Evolutionary conservation across 2,329 filamentous ascomycete species (phyloP).

Genomic region (Penicillium paneum): DNA sequence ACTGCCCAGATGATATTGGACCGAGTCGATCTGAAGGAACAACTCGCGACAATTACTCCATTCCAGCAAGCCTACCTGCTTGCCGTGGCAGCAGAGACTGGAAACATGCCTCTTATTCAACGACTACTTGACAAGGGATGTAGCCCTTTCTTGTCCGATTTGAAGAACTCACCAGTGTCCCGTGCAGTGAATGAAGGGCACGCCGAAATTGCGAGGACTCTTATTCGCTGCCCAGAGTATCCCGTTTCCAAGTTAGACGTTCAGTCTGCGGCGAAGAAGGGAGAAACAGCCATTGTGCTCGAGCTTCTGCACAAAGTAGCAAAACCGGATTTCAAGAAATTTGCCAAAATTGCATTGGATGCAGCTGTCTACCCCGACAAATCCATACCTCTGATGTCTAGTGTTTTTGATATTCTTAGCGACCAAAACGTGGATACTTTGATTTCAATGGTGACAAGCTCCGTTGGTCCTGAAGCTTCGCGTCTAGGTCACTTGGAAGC

Average conservation of each 20-base stretch:
- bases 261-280: background rate
- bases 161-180: background rate
- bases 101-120: background rate
- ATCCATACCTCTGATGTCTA: background rate
- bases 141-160: too few relatives aligned
- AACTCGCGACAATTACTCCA: background rate
- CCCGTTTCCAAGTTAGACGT: background rate
- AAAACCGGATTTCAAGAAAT: background rate
- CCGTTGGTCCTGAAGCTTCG: background rate
- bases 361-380: background rate
- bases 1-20: background rate
- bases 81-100: background rate
- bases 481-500: background rate
- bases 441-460: background rate
- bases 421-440: background rate
- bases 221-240: background rate
- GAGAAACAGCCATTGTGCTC: background rate
- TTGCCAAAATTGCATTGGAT: background rate
- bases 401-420: background rate
- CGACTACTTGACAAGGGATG: background rate
- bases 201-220: background rate
- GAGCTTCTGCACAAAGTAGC: background rate
- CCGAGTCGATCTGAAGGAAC: background rate
- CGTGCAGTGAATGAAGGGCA: background rate
- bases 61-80: background rate